phyloP scores from a whole-genome alignment of 352 stramenopile genomes.

The Blastocystis sp. region DNA sequence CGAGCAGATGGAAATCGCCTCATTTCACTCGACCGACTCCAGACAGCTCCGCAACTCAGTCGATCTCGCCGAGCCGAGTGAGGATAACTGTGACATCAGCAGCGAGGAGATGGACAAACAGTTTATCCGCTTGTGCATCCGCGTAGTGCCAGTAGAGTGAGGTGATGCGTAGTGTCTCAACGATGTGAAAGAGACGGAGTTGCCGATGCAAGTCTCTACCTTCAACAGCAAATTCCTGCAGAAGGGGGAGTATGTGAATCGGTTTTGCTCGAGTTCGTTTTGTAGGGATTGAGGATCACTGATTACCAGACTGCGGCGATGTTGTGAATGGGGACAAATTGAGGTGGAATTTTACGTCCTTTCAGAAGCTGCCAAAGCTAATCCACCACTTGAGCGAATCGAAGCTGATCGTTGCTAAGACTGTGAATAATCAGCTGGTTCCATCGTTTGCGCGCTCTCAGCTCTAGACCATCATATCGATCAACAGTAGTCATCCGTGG shows the following conservation, averaged over 20 bases:
- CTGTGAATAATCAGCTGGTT: slow-evolving; percentile 22
- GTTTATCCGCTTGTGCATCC: background rate
- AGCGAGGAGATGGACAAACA: slow-evolving; percentile 21
- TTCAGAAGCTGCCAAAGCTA: background rate
- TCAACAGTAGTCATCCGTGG: background rate
- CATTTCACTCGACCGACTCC: background rate
- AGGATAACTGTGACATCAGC: background rate
- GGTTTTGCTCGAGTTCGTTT: background rate
- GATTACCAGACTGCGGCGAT: background rate
- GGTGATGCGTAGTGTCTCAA: background rate
- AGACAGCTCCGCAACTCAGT: background rate
- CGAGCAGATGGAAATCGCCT: background rate
- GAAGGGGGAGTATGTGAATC: background rate
- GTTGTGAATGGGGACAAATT: background rate
- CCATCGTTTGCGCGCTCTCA: background rate
- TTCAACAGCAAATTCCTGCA: slow-evolving; percentile 44
- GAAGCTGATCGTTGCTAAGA: slow-evolving; percentile 15
- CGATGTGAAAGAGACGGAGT: background rate
- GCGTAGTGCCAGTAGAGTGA: background rate
- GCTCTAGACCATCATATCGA: slow-evolving; percentile 9
- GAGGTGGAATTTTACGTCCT: background rate
- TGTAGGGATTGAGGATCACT: background rate
- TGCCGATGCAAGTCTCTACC: slow-evolving; percentile 13
- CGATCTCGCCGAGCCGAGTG: background rate
- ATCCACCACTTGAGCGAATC: background rate